Evolutionary conservation across 2,329 filamentous ascomycete species (phyloP).

Genomic region (Fusarium pseudonygamai): DNA sequence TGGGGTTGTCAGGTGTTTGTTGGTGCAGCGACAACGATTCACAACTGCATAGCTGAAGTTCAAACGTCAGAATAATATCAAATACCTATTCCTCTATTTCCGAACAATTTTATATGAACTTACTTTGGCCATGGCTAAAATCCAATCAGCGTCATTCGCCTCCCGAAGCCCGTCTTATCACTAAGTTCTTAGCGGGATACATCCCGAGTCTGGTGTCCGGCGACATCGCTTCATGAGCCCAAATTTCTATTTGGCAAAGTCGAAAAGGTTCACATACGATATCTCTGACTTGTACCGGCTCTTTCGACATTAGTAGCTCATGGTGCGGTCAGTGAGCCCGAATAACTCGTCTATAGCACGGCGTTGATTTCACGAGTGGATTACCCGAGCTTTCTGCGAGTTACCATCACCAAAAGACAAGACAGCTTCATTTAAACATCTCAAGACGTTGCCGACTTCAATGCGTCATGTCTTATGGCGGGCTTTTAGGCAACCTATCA

Average conservation of each 20-base stretch:
- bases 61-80: no score
- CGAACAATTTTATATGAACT: neutral
- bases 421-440: constrained; percentile 7
- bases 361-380: constrained; percentile 19
- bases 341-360: neutral
- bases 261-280: neutral
- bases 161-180: constrained; percentile 16
- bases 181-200: constrained; percentile 18
- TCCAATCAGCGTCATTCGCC: constrained; percentile 6
- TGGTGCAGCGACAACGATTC: neutral
- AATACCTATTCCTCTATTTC: neutral
- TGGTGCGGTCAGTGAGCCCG: neutral
- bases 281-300: neutral
- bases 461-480: constrained; percentile 49
- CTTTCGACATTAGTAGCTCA: neutral
- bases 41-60: no score
- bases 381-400: constrained; percentile 44
- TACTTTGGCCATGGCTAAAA: neutral
- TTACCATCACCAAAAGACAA: constrained; percentile 2
- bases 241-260: neutral
- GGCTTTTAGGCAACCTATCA: constrained; percentile 35
- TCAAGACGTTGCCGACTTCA: constrained; percentile 21
- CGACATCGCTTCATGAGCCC: constrained; percentile 4
- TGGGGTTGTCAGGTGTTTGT: constrained; percentile 1
- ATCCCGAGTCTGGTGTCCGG: constrained; percentile 16